Evolutionary conservation across 768 basidiomycete genomes (phyloP).

Genomic region (Pleurotus tuber-regium): DNA sequence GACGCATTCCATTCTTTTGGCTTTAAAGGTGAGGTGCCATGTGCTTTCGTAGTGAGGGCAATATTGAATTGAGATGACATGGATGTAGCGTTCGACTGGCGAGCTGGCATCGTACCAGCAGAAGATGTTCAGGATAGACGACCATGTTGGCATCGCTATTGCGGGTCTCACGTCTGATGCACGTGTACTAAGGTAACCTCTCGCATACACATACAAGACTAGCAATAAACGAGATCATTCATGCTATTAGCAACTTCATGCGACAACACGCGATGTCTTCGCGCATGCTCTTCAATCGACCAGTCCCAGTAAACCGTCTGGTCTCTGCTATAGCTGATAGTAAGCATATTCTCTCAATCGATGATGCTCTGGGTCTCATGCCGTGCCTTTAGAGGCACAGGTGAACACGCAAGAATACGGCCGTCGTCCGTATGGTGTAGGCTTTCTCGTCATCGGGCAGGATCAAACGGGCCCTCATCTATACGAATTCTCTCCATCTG

Average conservation of each 20-base stretch:
- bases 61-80: neutral
- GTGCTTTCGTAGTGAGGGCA: neutral
- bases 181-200: slow-evolving; percentile 83
- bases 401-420: slow-evolving; percentile 99
- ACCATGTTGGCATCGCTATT: slow-evolving; percentile 99
- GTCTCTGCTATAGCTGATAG: slow-evolving; percentile 95
- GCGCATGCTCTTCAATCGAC: slow-evolving; percentile 93
- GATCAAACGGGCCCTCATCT: slow-evolving; percentile 98
- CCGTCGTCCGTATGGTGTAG: slow-evolving; percentile 95
- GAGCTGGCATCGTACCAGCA: slow-evolving; percentile 99
- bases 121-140: slow-evolving; percentile 99
- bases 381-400: slow-evolving; percentile 76
- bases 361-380: neutral
- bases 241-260: slow-evolving; percentile 86
- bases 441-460: slow-evolving; percentile 94
- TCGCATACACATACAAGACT: neutral
- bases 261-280: slow-evolving; percentile 96
- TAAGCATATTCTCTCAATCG: slow-evolving; percentile 33
- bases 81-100: slow-evolving; percentile 87
- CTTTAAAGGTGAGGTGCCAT: slow-evolving; percentile 70
- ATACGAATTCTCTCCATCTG: slow-evolving; percentile 97
- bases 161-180: slow-evolving; percentile 99
- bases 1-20: slow-evolving; percentile 90
- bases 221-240: neutral
- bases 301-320: slow-evolving; percentile 90